These are phyloP conservation scores for Pichia cabralensis DNA, from an alignment of 805 yeast genomes.

Conservation along the genomic window DNA sequence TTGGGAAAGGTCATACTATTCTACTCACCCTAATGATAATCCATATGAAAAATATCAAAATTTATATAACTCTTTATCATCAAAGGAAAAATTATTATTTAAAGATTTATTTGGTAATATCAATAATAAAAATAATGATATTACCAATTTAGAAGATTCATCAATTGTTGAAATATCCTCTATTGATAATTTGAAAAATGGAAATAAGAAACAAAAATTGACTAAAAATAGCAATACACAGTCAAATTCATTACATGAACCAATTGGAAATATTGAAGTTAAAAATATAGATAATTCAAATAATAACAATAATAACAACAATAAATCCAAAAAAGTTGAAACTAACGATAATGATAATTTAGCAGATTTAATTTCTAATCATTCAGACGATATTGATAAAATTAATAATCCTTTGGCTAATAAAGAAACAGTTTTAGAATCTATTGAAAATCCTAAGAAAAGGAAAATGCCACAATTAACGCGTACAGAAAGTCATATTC, in stretches of 20 bases:
- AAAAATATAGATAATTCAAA: no score
- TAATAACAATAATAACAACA: not conserved
- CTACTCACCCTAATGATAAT: slow-evolving; percentile 5
- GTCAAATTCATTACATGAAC: no score
- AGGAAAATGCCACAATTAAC: slow-evolving; percentile 15
- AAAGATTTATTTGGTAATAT: not conserved
- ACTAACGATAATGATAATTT: not conserved
- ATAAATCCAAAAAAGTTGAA: not conserved
- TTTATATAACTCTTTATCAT: slow-evolving; percentile 1
- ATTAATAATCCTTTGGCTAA: slow-evolving; percentile 2
- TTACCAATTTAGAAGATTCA: no score
- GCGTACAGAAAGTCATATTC: slow-evolving; percentile 14
- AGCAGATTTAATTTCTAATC: slow-evolving; percentile 3
- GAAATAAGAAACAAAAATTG: slow-evolving; percentile 2
- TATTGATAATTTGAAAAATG: no score
- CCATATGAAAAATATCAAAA: slow-evolving; percentile 4
- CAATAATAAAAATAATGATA: not conserved
- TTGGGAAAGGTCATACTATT: slow-evolving; percentile 16
- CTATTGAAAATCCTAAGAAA: not conserved
- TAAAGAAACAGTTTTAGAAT: not conserved
- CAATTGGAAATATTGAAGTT: no score
- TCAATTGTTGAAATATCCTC: not conserved
- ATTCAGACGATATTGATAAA: slow-evolving; percentile 6
- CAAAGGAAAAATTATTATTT: slow-evolving; percentile 2
- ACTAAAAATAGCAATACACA: no score